phyloP scores from a whole-genome alignment of 108 stramenopile genomes.

The Aurantiochytrium sp. region DNA sequence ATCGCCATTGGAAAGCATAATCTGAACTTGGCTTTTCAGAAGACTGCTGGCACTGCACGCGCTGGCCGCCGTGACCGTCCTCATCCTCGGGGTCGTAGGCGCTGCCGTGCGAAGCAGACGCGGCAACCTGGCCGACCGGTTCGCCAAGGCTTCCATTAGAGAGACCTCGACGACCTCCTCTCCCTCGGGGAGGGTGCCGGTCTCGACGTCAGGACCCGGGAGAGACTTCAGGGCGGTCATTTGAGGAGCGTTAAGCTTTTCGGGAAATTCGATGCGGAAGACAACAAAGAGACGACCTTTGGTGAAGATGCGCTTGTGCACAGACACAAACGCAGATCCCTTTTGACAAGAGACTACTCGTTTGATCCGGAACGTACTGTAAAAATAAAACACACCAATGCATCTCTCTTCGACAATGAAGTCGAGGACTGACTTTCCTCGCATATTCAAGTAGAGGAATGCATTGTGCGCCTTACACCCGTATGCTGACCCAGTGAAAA shows the following conservation, averaged over 20 bases:
- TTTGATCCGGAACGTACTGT: no score
- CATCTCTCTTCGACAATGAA: no score
- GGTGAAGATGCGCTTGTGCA: conserved; percentile 76
- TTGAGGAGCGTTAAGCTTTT: conserved; percentile 1
- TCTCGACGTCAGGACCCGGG: not conserved
- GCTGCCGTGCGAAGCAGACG: not conserved
- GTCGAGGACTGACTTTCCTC: no score
- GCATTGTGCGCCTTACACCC: no score
- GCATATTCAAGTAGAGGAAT: no score
- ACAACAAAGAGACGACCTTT: conserved; percentile 79
- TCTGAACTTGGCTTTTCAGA: not conserved
- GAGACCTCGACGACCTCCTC: not conserved
- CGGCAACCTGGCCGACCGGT: not conserved
- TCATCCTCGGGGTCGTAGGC: conserved; percentile 62
- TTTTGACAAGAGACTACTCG: no score
- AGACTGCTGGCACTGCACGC: conserved; percentile 81
- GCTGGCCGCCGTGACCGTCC: conserved; percentile 34
- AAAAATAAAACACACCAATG: no score
- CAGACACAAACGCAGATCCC: conserved; percentile 53
- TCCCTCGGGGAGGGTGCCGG: not conserved
- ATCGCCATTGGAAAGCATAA: no score
- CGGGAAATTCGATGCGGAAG: conserved; percentile 57
- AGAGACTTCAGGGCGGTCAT: not conserved
- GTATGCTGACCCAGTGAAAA: no score
- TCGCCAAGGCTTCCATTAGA: not conserved